Percentiles rank a stretch among this genome's conserved stretches.
phyloP scores from a whole-genome alignment of 768 basidiomycete species.

The Dioszegia crocea region DNA sequence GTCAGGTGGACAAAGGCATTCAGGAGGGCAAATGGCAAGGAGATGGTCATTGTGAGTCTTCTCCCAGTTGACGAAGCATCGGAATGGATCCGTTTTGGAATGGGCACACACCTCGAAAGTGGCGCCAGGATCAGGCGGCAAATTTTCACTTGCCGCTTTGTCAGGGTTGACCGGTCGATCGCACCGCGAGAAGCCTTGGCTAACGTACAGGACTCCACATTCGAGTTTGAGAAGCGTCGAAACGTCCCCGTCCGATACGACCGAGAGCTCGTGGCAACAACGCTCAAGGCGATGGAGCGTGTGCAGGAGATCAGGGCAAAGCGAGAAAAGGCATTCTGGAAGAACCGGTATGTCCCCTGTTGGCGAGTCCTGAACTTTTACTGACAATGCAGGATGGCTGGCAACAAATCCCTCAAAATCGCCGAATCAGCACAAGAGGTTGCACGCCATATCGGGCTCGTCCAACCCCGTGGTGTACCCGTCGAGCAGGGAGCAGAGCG shows the following conservation, averaged over 20 bases:
- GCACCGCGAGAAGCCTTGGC: too few species aligned
- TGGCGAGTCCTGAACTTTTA: neutral
- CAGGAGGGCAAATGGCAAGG: constrained; percentile 95
- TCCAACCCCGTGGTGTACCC: constrained; percentile 41
- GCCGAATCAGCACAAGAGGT: constrained; percentile 62
- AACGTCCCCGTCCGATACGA: constrained; percentile 97
- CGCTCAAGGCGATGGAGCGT: constrained; percentile 93
- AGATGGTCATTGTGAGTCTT: constrained; percentile 88
- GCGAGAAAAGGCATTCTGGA: constrained; percentile 93
- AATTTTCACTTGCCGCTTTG: neutral
- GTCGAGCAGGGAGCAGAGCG: constrained; percentile 52
- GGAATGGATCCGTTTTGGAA: too few species aligned
- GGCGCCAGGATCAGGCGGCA: too few species aligned
- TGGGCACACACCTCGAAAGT: too few species aligned
- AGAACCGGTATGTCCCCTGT: constrained; percentile 58
- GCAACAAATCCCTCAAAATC: constrained; percentile 63
- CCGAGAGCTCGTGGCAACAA: constrained; percentile 85
- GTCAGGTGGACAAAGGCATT: constrained; percentile 99
- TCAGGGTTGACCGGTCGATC: too few species aligned
- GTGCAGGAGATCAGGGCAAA: constrained; percentile 84
- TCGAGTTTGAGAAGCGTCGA: constrained; percentile 97
- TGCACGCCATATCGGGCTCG: constrained; percentile 54
- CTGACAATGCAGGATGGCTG: constrained; percentile 65
- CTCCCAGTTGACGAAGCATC: too few species aligned
- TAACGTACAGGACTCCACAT: constrained; percentile 77